A percentile compares a stretch with the other conserved stretches of the same genome.
These are phyloP conservation scores for Saccharum spontaneum DNA, from an alignment of 176 grass and related monocot species.

Conservation along the genomic window DNA sequence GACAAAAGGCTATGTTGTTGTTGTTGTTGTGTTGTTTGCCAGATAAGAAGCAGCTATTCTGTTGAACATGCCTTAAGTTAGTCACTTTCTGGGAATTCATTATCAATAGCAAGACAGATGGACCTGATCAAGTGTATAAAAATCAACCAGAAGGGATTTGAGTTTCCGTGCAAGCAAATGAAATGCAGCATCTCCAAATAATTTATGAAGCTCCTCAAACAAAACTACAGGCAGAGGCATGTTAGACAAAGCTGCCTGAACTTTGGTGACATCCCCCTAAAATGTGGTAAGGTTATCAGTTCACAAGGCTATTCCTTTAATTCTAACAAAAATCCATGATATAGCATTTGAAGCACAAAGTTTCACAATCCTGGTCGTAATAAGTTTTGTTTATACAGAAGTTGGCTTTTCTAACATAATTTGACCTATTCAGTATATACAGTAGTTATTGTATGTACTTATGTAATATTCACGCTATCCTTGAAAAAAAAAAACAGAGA, in stretches of 20 bases:
- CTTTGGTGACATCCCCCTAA: background rate
- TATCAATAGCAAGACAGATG: background rate
- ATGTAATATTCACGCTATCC: background rate
- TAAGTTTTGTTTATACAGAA: background rate
- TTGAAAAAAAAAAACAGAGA: background rate
- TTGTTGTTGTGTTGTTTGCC: too few species aligned
- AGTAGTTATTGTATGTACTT: background rate
- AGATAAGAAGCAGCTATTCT: background rate
- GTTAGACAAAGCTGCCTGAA: constrained; percentile 4
- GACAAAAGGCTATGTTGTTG: too few species aligned
- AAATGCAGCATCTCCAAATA: constrained; percentile 19
- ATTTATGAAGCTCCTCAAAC: constrained; percentile 12
- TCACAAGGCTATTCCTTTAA: constrained; percentile 1
- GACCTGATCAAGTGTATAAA: constrained; percentile 2
- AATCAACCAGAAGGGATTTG: background rate
- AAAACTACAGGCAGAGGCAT: background rate
- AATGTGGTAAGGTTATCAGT: background rate
- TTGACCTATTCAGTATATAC: background rate
- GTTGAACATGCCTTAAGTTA: background rate
- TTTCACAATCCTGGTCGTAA: background rate
- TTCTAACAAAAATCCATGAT: constrained; percentile 4
- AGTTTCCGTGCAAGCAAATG: constrained; percentile 14
- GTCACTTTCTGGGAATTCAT: constrained; percentile 3
- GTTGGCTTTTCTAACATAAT: background rate
- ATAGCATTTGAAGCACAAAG: constrained; percentile 8